Conservation (phyloP, 1,139 yeast species). For the Dujonia santamariae region DNA sequence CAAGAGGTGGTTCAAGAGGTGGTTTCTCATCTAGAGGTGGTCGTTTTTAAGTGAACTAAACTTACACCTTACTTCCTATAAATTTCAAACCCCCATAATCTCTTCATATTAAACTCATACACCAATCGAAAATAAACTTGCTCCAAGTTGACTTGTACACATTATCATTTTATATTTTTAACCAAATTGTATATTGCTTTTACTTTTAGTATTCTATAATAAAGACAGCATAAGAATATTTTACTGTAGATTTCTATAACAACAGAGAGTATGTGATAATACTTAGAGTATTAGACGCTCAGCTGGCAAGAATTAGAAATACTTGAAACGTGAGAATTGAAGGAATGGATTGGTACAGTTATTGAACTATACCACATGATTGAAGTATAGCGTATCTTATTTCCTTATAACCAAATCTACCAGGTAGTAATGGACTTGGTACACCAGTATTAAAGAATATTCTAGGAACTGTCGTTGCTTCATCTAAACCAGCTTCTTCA, state of each 20-base stretch:
- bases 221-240: too few relatives aligned
- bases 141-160: too few relatives aligned
- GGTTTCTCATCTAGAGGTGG: slow-evolving; percentile 49
- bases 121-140: not conserved
- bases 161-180: too few relatives aligned
- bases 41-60: slow-evolving; percentile 10
- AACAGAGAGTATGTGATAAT: too few relatives aligned
- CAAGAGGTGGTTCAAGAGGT: slow-evolving; percentile 39
- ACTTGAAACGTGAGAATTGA: too few relatives aligned
- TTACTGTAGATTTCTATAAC: too few relatives aligned
- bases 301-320: too few relatives aligned
- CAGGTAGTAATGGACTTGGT: slow-evolving; percentile 18
- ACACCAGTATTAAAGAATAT: slow-evolving; percentile 34
- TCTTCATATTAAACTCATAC: not conserved
- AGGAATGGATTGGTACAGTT: too few relatives aligned
- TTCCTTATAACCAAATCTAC: slow-evolving; percentile 34
- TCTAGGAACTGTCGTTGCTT: slow-evolving; percentile 27
- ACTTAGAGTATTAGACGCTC: too few relatives aligned
- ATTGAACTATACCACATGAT: slow-evolving; percentile 24
- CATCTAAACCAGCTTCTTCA: slow-evolving; percentile 19
- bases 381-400: slow-evolving; percentile 32
- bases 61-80: not conserved
- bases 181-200: slow-evolving; percentile 5
- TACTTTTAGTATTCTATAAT: too few relatives aligned
- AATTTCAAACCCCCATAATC: not conserved